phyloP scores from a whole-genome alignment of 768 basidiomycete genomes.

The Suillus tomentosus region DNA sequence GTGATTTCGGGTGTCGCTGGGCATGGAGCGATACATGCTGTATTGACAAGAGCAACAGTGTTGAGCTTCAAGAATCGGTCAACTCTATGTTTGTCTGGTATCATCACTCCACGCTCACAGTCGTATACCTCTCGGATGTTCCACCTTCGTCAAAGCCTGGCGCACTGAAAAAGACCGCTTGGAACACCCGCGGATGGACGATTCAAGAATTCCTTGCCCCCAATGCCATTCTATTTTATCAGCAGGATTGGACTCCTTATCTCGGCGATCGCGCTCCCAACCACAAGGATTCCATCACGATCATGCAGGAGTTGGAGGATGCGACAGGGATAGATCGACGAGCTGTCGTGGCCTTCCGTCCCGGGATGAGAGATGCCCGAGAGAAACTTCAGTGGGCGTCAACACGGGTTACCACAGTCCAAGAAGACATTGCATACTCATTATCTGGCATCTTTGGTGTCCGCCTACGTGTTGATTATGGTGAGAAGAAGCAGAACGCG shows the following conservation, averaged over 20 bases:
- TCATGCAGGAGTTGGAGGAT: neutral
- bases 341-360: neutral
- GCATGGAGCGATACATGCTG: conserved; percentile 1
- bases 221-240: neutral
- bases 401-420: neutral
- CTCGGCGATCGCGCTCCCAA: neutral
- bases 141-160: neutral
- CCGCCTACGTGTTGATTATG: neutral
- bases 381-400: neutral
- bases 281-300: neutral
- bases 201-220: neutral
- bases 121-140: neutral
- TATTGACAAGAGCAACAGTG: neutral
- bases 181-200: neutral
- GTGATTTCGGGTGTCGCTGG: neutral
- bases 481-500: neutral
- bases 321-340: neutral
- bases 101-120: neutral
- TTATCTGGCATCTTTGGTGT: neutral
- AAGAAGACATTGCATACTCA: neutral
- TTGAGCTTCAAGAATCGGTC: neutral
- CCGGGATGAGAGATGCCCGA: neutral
- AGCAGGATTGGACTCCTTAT: neutral
- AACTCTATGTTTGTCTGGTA: neutral
- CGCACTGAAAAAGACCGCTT: neutral